A percentile compares a stretch with the other conserved stretches of the same genome.
Evolutionary conservation across 129 eudicot species (phyloP).

Genomic region (Heracleum sosnowskyi): DNA sequence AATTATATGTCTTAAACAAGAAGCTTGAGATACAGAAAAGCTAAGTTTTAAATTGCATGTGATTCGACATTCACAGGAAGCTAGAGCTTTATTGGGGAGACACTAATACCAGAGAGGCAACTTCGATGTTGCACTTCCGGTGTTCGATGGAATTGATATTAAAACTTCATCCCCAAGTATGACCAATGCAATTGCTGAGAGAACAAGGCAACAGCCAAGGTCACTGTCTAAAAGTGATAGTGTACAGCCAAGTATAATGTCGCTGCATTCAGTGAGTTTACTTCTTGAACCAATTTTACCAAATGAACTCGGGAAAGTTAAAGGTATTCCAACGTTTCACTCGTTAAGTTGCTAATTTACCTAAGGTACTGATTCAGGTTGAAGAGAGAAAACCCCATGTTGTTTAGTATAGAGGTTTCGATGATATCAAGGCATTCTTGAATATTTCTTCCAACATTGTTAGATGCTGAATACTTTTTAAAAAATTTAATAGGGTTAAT

Average conservation of each 20-base stretch:
- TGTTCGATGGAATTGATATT: constrained; percentile 85
- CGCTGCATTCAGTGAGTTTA: constrained; percentile 86
- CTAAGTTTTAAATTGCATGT: too few relatives aligned
- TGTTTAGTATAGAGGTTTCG: neutral
- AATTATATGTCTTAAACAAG: too few relatives aligned
- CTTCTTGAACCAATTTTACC: constrained; percentile 83
- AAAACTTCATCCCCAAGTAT: constrained; percentile 58
- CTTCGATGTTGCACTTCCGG: constrained; percentile 90
- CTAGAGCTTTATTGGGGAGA: too few relatives aligned
- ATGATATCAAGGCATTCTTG: too few relatives aligned
- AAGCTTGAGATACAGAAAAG: too few relatives aligned
- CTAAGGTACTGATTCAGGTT: neutral
- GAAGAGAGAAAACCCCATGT: neutral
- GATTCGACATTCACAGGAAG: too few relatives aligned
- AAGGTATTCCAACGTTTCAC: constrained; percentile 38
- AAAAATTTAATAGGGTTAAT: too few relatives aligned
- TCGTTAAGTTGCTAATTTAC: neutral
- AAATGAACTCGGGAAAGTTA: constrained; percentile 49
- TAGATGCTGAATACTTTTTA: too few relatives aligned
- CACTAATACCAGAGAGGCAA: constrained; percentile 86
- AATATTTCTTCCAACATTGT: too few relatives aligned
- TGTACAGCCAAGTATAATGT: constrained; percentile 56
- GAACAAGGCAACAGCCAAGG: constrained; percentile 37
- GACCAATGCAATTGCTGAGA: constrained; percentile 60
- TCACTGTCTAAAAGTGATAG: constrained; percentile 44